Percentiles rank a stretch among this genome's conserved stretches.
Conservation (phyloP, 2,329 filamentous ascomycete species). For the Epichloe festucae region DNA sequence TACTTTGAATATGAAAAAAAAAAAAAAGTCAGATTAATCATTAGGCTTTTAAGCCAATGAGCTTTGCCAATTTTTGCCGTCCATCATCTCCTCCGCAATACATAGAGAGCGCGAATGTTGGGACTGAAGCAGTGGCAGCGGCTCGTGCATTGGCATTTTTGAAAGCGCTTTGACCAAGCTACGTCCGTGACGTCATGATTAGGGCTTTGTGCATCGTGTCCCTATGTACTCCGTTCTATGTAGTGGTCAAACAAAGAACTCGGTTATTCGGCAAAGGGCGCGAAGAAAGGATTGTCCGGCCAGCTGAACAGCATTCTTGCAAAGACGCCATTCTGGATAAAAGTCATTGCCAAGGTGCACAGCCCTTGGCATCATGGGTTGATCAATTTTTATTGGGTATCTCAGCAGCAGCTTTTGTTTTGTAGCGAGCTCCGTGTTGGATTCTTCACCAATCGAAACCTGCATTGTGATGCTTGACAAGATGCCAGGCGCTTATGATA, state of each 20-base stretch:
- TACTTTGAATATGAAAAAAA: too few species aligned
- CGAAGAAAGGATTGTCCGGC: neutral
- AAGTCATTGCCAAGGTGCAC: neutral
- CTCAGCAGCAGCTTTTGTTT: too few species aligned
- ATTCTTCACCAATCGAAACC: too few species aligned
- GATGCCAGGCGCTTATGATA: too few species aligned
- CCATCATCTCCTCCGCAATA: too few species aligned
- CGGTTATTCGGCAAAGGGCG: neutral
- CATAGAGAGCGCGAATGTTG: too few species aligned
- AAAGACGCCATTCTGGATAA: too few species aligned
- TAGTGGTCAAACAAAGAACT: neutral
- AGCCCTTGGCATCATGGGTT: neutral
- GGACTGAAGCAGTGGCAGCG: neutral
- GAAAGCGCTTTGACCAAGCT: conserved; percentile 3
- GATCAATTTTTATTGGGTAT: neutral
- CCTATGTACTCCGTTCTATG: neutral
- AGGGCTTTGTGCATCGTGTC: conserved; percentile 6
- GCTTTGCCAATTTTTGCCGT: too few species aligned
- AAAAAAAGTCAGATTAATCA: too few species aligned
- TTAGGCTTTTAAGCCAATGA: too few species aligned
- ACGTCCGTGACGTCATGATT: conserved; percentile 1
- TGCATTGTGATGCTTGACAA: too few species aligned
- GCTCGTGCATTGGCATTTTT: neutral
- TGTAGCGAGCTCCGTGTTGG: too few species aligned
- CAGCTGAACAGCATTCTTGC: neutral